phyloP scores from a whole-genome alignment of 148 eudicot genomes.

The Cornus florida region DNA sequence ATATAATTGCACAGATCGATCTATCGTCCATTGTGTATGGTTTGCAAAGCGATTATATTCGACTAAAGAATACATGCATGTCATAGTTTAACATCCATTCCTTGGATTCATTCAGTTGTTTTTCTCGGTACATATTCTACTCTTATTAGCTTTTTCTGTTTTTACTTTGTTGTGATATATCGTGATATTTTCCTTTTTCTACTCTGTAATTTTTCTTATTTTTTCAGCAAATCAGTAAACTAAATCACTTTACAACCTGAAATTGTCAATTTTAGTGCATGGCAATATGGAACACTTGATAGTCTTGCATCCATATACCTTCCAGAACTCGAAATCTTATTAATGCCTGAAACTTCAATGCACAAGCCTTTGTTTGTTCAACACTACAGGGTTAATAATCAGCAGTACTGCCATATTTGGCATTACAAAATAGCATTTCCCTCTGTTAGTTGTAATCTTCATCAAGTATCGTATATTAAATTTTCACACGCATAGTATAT shows the following conservation, averaged over 20 bases:
- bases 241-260: too few relatives aligned
- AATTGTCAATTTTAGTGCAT: not conserved
- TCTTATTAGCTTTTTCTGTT: not conserved
- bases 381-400: not conserved
- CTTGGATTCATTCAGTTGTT: not conserved
- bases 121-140: not conserved
- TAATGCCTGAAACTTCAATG: not conserved
- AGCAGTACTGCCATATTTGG: not conserved
- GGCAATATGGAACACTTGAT: not conserved
- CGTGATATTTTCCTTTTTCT: not conserved
- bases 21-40: not conserved
- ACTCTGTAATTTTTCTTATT: too few relatives aligned
- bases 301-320: too few relatives aligned
- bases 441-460: too few relatives aligned
- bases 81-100: too few relatives aligned
- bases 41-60: constrained; percentile 3
- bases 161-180: not conserved
- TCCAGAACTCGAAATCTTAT: not conserved
- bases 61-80: not conserved
- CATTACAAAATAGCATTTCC: not conserved
- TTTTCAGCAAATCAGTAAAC: too few relatives aligned
- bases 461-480: not conserved
- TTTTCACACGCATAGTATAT: constrained; percentile 5
- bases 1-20: not conserved
- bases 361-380: not conserved